Conservation (phyloP, 208 protist species). For the Leishmania arabica region DNA sequence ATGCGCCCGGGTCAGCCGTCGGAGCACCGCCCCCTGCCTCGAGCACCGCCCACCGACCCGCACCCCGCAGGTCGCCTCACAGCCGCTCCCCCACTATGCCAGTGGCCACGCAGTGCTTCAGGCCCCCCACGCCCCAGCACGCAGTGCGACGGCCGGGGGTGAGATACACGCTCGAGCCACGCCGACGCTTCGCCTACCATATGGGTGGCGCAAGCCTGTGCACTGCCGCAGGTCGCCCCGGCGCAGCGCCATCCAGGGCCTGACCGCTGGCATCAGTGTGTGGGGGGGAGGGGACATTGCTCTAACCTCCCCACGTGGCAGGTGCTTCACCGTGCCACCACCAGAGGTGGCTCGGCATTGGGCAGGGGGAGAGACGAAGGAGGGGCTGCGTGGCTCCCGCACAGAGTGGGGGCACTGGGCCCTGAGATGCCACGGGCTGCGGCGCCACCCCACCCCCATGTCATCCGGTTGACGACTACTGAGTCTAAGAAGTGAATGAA, state of each 20-base stretch:
- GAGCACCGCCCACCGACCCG: neutral
- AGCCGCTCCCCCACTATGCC: neutral
- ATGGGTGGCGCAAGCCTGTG: neutral
- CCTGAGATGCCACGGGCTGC: neutral
- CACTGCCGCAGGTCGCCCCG: neutral
- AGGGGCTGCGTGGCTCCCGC: neutral
- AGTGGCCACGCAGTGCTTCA: too few species aligned
- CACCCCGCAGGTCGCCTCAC: too few species aligned
- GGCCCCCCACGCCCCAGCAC: too few species aligned
- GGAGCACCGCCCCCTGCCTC: neutral
- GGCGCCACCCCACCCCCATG: neutral
- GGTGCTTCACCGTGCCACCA: too few species aligned
- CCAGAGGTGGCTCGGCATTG: neutral
- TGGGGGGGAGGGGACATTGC: neutral
- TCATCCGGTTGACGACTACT: neutral
- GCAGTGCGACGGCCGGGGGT: neutral
- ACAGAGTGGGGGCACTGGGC: neutral
- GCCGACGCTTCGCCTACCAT: neutral
- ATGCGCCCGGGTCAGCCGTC: neutral
- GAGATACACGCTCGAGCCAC: neutral
- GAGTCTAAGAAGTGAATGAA: neutral
- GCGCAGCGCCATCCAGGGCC: neutral
- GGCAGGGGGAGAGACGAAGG: neutral
- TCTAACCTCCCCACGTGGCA: neutral
- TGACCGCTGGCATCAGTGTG: neutral